Base-by-base conservation (phyloP, 2,329 filamentous ascomycete genomes). In the Aspergillus glaucus region DNA sequence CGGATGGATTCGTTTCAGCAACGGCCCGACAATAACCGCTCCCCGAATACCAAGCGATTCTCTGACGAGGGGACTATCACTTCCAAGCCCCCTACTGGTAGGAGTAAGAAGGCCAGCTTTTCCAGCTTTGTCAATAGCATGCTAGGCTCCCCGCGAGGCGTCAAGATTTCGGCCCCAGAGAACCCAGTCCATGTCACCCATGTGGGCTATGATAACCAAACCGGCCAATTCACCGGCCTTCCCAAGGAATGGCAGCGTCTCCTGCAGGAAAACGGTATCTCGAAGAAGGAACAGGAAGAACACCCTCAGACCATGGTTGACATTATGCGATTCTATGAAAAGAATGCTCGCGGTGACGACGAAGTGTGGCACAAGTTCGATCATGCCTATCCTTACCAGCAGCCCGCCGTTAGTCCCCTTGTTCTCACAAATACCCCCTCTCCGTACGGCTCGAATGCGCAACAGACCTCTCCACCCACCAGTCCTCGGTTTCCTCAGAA, bases 151-250 rank as follows among this genome's bases (percentile, higher is more conserved):
- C 90, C 88, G 46, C 88, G 91, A 70, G 88, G 90, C 56, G 89
- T 93, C 43, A 83, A 92, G 69, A 98, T 98, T 62, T 97, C 93
- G n/a, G 88, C 90, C 34, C 93, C 93, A 47, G 91, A 95, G 70
- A 97, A 98, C 62, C 93, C 93, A 44, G 90, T 97, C 51, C 93
- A 97, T 72, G 88, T 98, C 61, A 97, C 92, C 49, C 93, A 98
- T 70, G 93, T 98, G 57, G 92, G 92, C 60, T 96, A 95, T 68
- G 92, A 98, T 71, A 95, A 93, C 72, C 81, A 88, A 62, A 97
- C 93, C 3, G 93, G 93, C 57, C 88, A 95, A 72, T 98, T 95
- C 69, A 97, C 92, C 50, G 93, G 93, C 55, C 79, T 98, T 24
- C 93, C 93, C 15, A 94, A 93, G 70, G 93, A 97, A 79, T 98